Percentiles rank a stretch among this genome's conserved stretches.
Conservation (phyloP, 2,329 filamentous ascomycete species). For the Arthrobotrys musiformis region DNA sequence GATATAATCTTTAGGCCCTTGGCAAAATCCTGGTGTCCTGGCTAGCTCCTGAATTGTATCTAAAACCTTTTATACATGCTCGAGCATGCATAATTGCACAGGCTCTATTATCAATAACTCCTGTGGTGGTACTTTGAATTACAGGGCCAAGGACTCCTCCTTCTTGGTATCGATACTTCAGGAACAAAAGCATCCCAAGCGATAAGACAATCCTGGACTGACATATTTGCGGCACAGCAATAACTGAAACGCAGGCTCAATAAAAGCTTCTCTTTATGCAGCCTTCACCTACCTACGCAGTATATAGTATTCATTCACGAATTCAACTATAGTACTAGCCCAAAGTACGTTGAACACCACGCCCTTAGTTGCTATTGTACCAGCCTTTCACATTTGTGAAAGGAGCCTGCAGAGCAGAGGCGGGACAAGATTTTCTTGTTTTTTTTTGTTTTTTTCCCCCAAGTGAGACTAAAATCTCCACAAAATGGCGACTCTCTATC, state of each 20-base stretch:
- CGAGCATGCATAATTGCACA: slow-evolving; percentile 41
- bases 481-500: background rate
- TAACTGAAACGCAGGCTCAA: slow-evolving; percentile 54
- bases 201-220: slow-evolving; percentile 29
- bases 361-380: background rate
- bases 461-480: slow-evolving; percentile 18
- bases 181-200: slow-evolving; percentile 1
- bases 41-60: slow-evolving; percentile 46
- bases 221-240: slow-evolving; percentile 23
- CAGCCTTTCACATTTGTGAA: background rate
- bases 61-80: slow-evolving; percentile 41
- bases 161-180: slow-evolving; percentile 8
- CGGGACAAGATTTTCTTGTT: background rate
- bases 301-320: too few species aligned
- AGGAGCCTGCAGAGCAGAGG: background rate
- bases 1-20: slow-evolving; percentile 43
- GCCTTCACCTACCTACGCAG: background rate
- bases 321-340: too few species aligned
- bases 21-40: slow-evolving; percentile 31
- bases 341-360: too few species aligned
- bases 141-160: background rate
- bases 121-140: slow-evolving; percentile 29
- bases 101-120: slow-evolving; percentile 33
- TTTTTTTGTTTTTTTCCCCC: background rate
- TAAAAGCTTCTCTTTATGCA: slow-evolving; percentile 20